A percentile compares a stretch with the other conserved stretches of the same genome.
phyloP scores from a whole-genome alignment of 1,139 yeast genomes.

The Sugiyamaella pinicola region DNA sequence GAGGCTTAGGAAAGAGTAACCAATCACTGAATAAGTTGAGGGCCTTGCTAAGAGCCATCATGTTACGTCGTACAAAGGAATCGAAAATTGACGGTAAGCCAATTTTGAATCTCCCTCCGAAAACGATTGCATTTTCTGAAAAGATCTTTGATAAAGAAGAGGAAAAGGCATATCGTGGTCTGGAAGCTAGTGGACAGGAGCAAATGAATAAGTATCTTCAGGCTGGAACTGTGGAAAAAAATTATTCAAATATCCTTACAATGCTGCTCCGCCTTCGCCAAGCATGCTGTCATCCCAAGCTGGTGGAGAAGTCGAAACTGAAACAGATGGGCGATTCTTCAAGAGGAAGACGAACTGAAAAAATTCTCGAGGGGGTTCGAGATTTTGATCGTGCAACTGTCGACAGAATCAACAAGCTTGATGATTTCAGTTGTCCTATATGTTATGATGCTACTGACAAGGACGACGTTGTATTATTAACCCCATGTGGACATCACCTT shows the following conservation, averaged over 20 bases:
- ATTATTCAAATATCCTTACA: slow-evolving; percentile 66
- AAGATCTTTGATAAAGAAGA: slow-evolving; percentile 58
- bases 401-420: slow-evolving; percentile 28
- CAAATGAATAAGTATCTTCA: slow-evolving; percentile 57
- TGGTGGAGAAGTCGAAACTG: slow-evolving; percentile 64
- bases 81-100: slow-evolving; percentile 81
- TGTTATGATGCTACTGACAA: slow-evolving; percentile 64
- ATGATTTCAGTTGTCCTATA: slow-evolving; percentile 60
- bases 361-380: slow-evolving; percentile 29
- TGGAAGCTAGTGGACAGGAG: slow-evolving; percentile 61
- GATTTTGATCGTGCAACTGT: slow-evolving; percentile 28
- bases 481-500: slow-evolving; percentile 41
- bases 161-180: slow-evolving; percentile 54
- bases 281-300: slow-evolving; percentile 82
- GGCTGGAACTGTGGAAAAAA: slow-evolving; percentile 37
- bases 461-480: slow-evolving; percentile 43
- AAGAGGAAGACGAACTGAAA: slow-evolving; percentile 25
- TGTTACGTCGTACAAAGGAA: slow-evolving; percentile 76
- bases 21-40: slow-evolving; percentile 64
- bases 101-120: slow-evolving; percentile 65
- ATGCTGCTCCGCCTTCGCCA: slow-evolving; percentile 80
- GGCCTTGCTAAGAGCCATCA: slow-evolving; percentile 71
- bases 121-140: slow-evolving; percentile 52
- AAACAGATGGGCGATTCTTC: slow-evolving; percentile 41
- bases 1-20: slow-evolving; percentile 53